Conservation (phyloP, 176 grass and related monocot species). For the Raddia guianensis region DNA sequence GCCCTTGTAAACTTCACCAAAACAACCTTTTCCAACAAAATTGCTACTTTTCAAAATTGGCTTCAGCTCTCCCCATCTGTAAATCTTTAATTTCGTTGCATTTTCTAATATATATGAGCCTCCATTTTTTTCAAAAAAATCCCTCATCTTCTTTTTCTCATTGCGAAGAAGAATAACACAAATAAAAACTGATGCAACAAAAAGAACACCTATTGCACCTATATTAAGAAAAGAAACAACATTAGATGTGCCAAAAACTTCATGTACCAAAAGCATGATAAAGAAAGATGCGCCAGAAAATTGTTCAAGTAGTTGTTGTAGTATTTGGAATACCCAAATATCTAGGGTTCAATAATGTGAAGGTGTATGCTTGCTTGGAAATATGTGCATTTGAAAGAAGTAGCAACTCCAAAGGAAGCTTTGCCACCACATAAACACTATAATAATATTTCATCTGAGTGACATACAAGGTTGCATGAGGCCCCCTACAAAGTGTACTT, state of each 20-base stretch:
- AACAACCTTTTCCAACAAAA: neutral
- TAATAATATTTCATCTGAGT: too few relatives aligned
- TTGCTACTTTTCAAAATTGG: neutral
- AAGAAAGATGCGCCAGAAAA: too few relatives aligned
- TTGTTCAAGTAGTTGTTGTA: too few relatives aligned
- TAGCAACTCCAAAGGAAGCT: too few relatives aligned
- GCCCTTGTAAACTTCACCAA: constrained; percentile 24
- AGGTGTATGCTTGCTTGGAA: too few relatives aligned
- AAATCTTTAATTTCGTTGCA: neutral
- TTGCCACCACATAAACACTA: too few relatives aligned
- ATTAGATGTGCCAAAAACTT: neutral
- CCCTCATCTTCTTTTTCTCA: neutral
- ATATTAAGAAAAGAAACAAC: neutral
- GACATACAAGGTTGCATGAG: too few relatives aligned
- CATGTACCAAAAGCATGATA: too few relatives aligned
- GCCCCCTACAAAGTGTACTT: too few relatives aligned
- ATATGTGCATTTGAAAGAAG: too few relatives aligned
- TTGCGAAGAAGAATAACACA: neutral
- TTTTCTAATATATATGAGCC: neutral
- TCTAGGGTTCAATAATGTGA: too few relatives aligned
- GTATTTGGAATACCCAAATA: too few relatives aligned
- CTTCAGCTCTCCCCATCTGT: neutral
- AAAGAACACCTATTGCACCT: neutral
- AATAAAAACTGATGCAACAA: neutral
- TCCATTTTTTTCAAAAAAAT: neutral